Percentiles rank a stretch among this genome's conserved stretches.
Evolutionary conservation across 2,329 filamentous ascomycete species (phyloP).

Genomic region (Paraphoma chrysanthemicola): DNA sequence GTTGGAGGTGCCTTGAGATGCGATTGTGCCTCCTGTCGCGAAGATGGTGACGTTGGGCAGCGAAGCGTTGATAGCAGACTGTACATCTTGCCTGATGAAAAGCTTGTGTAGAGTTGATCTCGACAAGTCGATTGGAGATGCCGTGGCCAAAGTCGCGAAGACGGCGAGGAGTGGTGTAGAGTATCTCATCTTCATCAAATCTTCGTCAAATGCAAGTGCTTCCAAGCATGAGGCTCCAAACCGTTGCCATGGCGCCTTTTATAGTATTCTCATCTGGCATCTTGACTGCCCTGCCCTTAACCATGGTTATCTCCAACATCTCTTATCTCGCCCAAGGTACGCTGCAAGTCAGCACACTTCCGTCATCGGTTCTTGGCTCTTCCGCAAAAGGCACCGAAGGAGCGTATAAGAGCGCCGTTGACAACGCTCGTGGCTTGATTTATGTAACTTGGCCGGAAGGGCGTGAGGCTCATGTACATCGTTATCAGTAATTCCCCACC

Average conservation of each 20-base stretch:
- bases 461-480: neutral
- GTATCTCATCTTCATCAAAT: conserved; percentile 29
- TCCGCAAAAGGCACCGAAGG: neutral
- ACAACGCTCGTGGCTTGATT: neutral
- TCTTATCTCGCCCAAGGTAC: neutral
- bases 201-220: neutral
- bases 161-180: conserved; percentile 24
- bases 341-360: neutral
- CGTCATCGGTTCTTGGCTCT: neutral
- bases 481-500: conserved; percentile 4
- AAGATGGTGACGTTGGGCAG: conserved; percentile 66
- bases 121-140: conserved; percentile 28
- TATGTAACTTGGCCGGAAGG: conserved; percentile 2
- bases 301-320: neutral
- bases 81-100: conserved; percentile 38
- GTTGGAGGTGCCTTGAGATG: conserved; percentile 57
- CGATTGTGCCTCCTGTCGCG: conserved; percentile 66
- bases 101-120: conserved; percentile 24
- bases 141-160: conserved; percentile 24
- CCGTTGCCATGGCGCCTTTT: neutral
- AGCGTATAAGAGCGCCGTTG: neutral
- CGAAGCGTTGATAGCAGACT: conserved; percentile 50
- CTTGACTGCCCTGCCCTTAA: neutral
- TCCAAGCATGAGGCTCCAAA: neutral
- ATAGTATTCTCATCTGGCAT: neutral